Evolutionary conservation across 495 filamentous ascomycete genomes (phyloP).

Genomic region (Letharia lupina): DNA sequence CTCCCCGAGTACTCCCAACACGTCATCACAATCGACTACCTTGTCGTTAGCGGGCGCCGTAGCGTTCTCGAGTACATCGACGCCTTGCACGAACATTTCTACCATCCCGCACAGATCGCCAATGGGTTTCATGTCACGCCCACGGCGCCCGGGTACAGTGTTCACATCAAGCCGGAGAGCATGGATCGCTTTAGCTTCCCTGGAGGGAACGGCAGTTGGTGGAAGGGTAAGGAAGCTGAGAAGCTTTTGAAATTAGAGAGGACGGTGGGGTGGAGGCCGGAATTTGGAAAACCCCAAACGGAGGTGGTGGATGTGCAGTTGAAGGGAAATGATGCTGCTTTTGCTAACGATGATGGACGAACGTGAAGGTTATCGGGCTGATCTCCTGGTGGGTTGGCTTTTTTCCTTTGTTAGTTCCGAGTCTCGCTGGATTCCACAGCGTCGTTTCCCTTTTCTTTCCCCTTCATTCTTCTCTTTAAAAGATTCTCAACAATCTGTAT

Average conservation of each 20-base stretch:
- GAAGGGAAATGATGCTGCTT: constrained; percentile 1
- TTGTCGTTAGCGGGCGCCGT: constrained; percentile 73
- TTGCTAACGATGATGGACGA: constrained; percentile 8
- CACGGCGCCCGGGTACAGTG: constrained; percentile 23
- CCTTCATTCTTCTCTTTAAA: too few species aligned
- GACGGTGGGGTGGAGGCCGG: not conserved
- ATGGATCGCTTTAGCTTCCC: not conserved
- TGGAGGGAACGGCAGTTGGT: not conserved
- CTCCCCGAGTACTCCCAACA: constrained; percentile 94
- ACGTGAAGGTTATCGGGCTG: not conserved
- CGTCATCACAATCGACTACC: constrained; percentile 88
- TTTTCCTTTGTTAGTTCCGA: not conserved
- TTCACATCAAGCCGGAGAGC: not conserved
- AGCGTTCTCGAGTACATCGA: constrained; percentile 87
- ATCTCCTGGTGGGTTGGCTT: not conserved
- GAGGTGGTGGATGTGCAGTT: constrained; percentile 2
- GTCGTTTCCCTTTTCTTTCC: too few species aligned
- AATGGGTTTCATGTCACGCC: constrained; percentile 87
- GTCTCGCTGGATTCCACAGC: too few species aligned
- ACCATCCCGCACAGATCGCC: constrained; percentile 68
- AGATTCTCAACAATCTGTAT: too few species aligned
- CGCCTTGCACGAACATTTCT: constrained; percentile 88
- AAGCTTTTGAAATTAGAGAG: not conserved
- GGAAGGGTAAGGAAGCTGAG: not conserved
- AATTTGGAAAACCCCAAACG: not conserved